Evolutionary conservation across 1,284 basidiomycete species (phyloP), one percentile per base, ranked within the genome.

Genomic region (Trichosporon sp.): DNA sequence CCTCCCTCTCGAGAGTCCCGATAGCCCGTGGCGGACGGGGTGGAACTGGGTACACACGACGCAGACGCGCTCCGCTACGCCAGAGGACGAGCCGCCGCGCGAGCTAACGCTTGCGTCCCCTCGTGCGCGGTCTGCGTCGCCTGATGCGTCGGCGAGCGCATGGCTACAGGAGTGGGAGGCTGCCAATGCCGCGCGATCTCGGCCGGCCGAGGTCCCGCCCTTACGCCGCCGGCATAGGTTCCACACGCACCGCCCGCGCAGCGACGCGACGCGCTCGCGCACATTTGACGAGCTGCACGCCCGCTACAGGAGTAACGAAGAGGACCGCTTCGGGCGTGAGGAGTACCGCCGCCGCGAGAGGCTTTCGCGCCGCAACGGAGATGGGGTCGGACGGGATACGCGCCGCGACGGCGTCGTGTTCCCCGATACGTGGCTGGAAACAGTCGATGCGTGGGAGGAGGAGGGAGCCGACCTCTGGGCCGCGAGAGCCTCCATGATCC

Each of bases 361-460:
- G n/a, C n/a, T n/a, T n/a, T n/a, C n/a, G n/a, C n/a, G n/a, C n/a
- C n/a, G n/a, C n/a, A n/a, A n/a, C n/a, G n/a, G n/a, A n/a, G n/a
- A n/a, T n/a, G n/a, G n/a, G n/a, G 14, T 11, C 32, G 37, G 19
- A 10, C 16, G 65, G 33, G 66, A 67, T 29, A 67, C 61, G 34
- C 60, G 66, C 25, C 63, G 66, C 14, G 66, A 67, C 58, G 66
- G 63, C 8, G 33, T 67, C 16, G 58, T 67, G 16, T 64, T 67
- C 23, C 63, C 65, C 19, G 65, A 65, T 13, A 23, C 33, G 6
- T 65, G 54, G 60, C 27, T 34, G 16, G 63, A 52, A 21, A 29
- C 19, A n/a, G n/a, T 60, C 33, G 62, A 59, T 19, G 49, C 8
- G 11, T 19, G 25, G 33, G 54, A 23, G 5, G 37, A 36, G 27